Conservation (phyloP, 768 basidiomycete genomes). For the Paxillus rubicundulus region DNA sequence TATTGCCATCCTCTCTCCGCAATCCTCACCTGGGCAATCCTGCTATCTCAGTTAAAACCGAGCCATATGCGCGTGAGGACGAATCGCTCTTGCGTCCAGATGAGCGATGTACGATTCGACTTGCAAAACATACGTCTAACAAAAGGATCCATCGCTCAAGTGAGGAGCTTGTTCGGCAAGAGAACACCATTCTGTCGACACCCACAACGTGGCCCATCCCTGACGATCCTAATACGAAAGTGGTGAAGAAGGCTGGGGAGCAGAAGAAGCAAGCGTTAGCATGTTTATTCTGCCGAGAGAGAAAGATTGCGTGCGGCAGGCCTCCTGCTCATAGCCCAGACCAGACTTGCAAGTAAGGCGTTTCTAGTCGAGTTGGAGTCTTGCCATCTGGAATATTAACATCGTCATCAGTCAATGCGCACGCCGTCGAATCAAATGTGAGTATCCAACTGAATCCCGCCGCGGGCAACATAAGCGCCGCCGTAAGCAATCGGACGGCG, state of each 20-base stretch:
- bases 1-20: constrained; percentile 12
- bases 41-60: constrained; percentile 7
- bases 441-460: constrained; percentile 49
- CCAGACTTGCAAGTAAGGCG: constrained; percentile 47
- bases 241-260: constrained; percentile 33
- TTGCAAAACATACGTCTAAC: constrained; percentile 21
- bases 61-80: constrained; percentile 18
- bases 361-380: constrained; percentile 1
- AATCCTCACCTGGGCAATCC: constrained; percentile 12
- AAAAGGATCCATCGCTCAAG: constrained; percentile 29
- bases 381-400: constrained; percentile 13
- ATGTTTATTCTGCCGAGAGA: constrained; percentile 48
- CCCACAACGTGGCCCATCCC: constrained; percentile 34
- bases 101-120: constrained; percentile 19
- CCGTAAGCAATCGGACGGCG: constrained; percentile 30
- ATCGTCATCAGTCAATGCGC: constrained; percentile 43
- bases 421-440: constrained; percentile 44
- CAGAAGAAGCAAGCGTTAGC: constrained; percentile 47
- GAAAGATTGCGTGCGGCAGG: constrained; percentile 50
- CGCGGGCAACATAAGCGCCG: constrained; percentile 46
- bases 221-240: constrained; percentile 33
- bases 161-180: constrained; percentile 31
- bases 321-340: constrained; percentile 37
- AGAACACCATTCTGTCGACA: constrained; percentile 19
- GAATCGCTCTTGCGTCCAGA: constrained; percentile 25